Evolutionary conservation across 2,329 filamentous ascomycete species (phyloP).

Genomic region (Diplocarpon mali): DNA sequence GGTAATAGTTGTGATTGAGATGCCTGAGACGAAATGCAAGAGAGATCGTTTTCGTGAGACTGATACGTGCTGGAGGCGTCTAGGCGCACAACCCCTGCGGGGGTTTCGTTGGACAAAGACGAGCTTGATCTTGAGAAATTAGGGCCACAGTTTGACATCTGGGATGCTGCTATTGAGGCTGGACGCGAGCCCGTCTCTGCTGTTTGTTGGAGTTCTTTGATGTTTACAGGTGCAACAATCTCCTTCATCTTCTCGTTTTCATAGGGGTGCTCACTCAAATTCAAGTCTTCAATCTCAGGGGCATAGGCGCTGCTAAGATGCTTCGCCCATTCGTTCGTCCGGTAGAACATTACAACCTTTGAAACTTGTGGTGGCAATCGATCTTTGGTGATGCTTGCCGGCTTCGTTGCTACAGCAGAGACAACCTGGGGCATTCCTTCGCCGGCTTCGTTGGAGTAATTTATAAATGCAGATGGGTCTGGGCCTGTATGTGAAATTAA

Average conservation of each 20-base stretch:
- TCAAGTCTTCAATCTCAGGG: constrained; percentile 53
- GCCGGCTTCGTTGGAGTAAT: constrained; percentile 6
- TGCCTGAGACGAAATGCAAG: constrained; percentile 11
- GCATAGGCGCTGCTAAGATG: constrained; percentile 68
- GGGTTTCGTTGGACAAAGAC: constrained; percentile 8
- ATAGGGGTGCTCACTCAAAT: constrained; percentile 34
- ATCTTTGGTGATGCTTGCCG: constrained; percentile 43
- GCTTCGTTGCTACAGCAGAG: constrained; percentile 34
- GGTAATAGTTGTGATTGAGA: constrained; percentile 7
- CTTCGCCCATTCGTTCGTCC: constrained; percentile 95
- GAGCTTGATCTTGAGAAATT: constrained; percentile 14
- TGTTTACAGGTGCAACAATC: constrained; percentile 46
- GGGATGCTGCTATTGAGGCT: constrained; percentile 14
- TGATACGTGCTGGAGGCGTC: constrained; percentile 3
- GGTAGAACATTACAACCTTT: constrained; percentile 67
- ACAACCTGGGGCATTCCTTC: constrained; percentile 25
- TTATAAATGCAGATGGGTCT: background rate
- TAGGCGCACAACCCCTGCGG: background rate
- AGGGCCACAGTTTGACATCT: constrained; percentile 10
- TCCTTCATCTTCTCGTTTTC: constrained; percentile 34
- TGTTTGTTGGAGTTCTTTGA: constrained; percentile 55
- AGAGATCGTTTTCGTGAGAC: constrained; percentile 4
- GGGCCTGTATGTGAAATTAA: constrained; percentile 18
- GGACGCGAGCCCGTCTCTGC: constrained; percentile 26
- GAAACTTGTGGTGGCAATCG: constrained; percentile 62